Evolutionary conservation across 441 rosid species (phyloP).

Genomic region (Daphne laureola): DNA sequence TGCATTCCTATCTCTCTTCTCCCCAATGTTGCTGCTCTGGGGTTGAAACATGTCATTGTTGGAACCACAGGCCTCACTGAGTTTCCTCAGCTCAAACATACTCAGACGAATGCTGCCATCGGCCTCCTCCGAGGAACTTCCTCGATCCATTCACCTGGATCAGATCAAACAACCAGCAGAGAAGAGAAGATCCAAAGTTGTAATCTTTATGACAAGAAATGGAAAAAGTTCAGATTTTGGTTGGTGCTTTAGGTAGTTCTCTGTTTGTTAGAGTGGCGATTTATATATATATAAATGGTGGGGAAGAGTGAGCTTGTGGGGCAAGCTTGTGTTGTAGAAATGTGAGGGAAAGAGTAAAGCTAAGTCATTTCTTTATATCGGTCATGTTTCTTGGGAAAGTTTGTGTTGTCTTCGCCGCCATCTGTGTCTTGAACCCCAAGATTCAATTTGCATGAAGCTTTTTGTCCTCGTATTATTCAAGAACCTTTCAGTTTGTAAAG

Average conservation of each 20-base stretch:
- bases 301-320: conserved; percentile 27
- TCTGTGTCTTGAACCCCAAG: conserved; percentile 21
- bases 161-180: background rate
- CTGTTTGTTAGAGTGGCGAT: background rate
- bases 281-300: conserved; percentile 18
- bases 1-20: conserved; percentile 38
- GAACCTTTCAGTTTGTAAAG: background rate
- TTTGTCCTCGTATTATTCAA: conserved; percentile 2
- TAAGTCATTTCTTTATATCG: conserved; percentile 19
- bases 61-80: conserved; percentile 42
- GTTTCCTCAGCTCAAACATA: conserved; percentile 36
- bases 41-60: conserved; percentile 50
- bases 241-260: background rate
- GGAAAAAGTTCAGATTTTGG: conserved; percentile 1
- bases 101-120: conserved; percentile 47
- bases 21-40: conserved; percentile 30
- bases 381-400: conserved; percentile 18
- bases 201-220: background rate
- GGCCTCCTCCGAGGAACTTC: conserved; percentile 24
- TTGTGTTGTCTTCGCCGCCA: conserved; percentile 7
- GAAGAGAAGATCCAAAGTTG: background rate
- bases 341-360: conserved; percentile 35
- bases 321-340: conserved; percentile 41
- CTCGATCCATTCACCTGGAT: conserved; percentile 29
- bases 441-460: background rate